Evolutionary conservation across 2,329 filamentous ascomycete species (phyloP).

Genomic region (Aureobasidium sp.): DNA sequence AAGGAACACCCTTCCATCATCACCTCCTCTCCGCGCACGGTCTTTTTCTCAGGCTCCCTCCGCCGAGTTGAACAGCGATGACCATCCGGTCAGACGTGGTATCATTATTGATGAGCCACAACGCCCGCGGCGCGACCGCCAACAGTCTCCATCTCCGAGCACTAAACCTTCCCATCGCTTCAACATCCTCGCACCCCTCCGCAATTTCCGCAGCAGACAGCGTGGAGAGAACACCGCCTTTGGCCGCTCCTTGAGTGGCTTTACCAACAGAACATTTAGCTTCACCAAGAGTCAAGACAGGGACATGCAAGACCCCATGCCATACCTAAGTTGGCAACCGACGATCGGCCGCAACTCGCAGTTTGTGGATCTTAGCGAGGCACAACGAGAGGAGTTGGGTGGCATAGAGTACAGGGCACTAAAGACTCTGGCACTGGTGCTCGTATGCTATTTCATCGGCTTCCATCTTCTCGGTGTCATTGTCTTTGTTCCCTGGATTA

Average conservation of each 20-base stretch:
- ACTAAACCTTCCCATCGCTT: conserved; percentile 3
- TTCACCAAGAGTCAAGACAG: conserved; percentile 34
- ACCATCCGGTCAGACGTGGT: conserved; percentile 39
- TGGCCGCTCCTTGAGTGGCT: conserved; percentile 11
- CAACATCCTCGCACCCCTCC: conserved; percentile 12
- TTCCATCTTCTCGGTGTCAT: conserved; percentile 72
- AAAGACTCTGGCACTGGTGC: conserved; percentile 71
- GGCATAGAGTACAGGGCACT: conserved; percentile 93
- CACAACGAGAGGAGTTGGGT: conserved; percentile 88
- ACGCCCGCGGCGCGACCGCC: conserved; percentile 27
- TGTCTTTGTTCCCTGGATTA: conserved; percentile 72
- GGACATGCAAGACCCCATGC: conserved; percentile 52
- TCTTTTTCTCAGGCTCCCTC: neutral
- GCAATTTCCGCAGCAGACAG: neutral
- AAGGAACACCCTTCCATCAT: conserved; percentile 17
- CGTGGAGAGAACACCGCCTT: neutral
- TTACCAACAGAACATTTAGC: conserved; percentile 13
- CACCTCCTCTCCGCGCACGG: neutral
- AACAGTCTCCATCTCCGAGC: conserved; percentile 7
- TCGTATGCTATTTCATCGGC: conserved; percentile 70
- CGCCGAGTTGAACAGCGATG: conserved; percentile 28
- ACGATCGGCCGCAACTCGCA: conserved; percentile 89
- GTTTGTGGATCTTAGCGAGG: conserved; percentile 78
- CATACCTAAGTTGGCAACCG: conserved; percentile 89
- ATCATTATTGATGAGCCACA: conserved; percentile 61